Conservation (phyloP, 345 rosid species). For the Pseudoturritis turrita region DNA sequence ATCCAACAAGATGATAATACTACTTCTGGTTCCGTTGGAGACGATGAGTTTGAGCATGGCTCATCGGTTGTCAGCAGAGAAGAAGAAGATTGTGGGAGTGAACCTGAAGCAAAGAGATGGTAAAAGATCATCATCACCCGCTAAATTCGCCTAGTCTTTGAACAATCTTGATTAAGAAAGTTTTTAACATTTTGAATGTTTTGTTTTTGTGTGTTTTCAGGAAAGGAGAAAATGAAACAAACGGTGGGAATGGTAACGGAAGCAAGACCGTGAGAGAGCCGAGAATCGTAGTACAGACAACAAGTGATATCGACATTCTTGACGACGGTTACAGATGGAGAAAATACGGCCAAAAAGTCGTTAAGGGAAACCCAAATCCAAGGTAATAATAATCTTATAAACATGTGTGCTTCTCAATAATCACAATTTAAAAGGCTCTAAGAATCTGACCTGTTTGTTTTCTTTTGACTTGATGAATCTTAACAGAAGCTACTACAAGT, state of each 20-base stretch:
- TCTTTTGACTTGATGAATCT: neutral
- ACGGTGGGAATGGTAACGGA: slow-evolving; percentile 52
- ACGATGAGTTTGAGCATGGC: slow-evolving; percentile 68
- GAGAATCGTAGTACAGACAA: slow-evolving; percentile 87
- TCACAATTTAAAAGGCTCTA: neutral
- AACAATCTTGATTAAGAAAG: neutral
- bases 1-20: slow-evolving; percentile 65
- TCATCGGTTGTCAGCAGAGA: slow-evolving; percentile 61
- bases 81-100: slow-evolving; percentile 62
- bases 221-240: slow-evolving; percentile 68
- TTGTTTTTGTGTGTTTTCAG: slow-evolving; percentile 35
- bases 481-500: slow-evolving; percentile 95
- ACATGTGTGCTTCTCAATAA: neutral
- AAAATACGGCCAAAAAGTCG: slow-evolving; percentile 97
- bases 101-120: slow-evolving; percentile 80
- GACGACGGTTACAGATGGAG: slow-evolving; percentile 99
- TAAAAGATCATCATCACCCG: slow-evolving; percentile 24
- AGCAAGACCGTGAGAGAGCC: slow-evolving; percentile 87
- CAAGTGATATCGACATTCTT: slow-evolving; percentile 92
- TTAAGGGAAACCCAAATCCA: slow-evolving; percentile 96
- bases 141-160: neutral
- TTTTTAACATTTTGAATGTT: neutral
- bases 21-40: slow-evolving; percentile 68
- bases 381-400: slow-evolving; percentile 45
- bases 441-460: slow-evolving; percentile 1